A percentile compares a stretch with the other conserved stretches of the same genome.
These are phyloP conservation scores for Escovopsis sp. DNA, from an alignment of 2,329 filamentous ascomycete species.

Conservation along the genomic window DNA sequence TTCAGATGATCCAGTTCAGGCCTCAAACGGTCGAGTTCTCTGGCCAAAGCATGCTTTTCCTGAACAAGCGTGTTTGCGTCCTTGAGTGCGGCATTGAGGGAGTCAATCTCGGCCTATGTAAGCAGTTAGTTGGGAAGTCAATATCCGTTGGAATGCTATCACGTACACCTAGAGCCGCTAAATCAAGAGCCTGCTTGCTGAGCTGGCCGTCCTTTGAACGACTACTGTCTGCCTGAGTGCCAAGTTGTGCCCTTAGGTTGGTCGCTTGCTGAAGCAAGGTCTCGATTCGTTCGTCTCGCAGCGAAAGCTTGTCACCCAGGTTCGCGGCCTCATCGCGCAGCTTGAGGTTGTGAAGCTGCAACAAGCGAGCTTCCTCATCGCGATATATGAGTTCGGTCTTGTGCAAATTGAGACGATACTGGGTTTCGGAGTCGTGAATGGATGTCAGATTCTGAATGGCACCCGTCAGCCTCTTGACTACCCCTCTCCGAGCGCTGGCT, in stretches of 20 bases:
- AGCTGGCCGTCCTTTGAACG: conserved; percentile 32
- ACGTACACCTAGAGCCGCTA: conserved; percentile 32
- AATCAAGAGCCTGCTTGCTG: conserved; percentile 33
- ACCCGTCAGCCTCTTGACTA: no score
- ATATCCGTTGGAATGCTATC: conserved; percentile 3
- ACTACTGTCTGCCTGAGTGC: conserved; percentile 26
- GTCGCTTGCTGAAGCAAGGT: conserved; percentile 25
- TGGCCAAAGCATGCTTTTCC: conserved; percentile 38
- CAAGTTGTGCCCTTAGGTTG: conserved; percentile 26
- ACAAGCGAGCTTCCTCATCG: conserved; percentile 58
- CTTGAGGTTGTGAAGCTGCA: conserved; percentile 55
- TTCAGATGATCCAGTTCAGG: conserved; percentile 42
- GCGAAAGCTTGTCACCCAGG: conserved; percentile 46
- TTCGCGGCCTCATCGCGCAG: conserved; percentile 60
- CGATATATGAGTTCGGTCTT: conserved; percentile 54
- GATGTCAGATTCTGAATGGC: conserved; percentile 25
- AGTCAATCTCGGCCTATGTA: conserved; percentile 52
- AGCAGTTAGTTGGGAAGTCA: neutral
- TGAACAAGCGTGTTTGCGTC: conserved; percentile 56
- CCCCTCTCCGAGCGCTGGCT: no score
- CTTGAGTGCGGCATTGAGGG: conserved; percentile 50
- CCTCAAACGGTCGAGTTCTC: conserved; percentile 37
- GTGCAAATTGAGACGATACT: conserved; percentile 51
- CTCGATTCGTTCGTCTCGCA: conserved; percentile 46
- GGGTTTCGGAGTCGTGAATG: conserved; percentile 49